Percentiles rank a stretch among this genome's conserved stretches.
Conservation (phyloP, 148 eudicot species). For the Selenicereus undatus region DNA sequence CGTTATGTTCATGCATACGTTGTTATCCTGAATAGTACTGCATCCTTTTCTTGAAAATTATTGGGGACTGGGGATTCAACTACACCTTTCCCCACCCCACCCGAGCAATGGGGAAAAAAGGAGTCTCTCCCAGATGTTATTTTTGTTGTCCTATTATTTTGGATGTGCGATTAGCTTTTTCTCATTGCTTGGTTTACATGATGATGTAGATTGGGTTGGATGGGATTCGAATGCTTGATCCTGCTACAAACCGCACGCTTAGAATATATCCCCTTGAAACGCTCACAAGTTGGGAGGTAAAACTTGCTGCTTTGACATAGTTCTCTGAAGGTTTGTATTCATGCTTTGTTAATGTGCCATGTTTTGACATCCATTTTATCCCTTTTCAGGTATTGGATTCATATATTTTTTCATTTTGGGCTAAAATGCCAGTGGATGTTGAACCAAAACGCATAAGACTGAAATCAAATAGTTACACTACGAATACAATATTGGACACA, state of each 20-base stretch:
- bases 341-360: neutral
- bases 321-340: slow-evolving; percentile 1
- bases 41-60: too few relatives aligned
- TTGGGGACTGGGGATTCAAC: too few relatives aligned
- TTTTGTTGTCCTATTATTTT: neutral
- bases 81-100: too few relatives aligned
- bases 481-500: slow-evolving; percentile 69
- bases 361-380: slow-evolving; percentile 4
- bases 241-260: slow-evolving; percentile 61
- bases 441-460: slow-evolving; percentile 78
- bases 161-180: neutral
- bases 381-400: slow-evolving; percentile 70
- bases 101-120: neutral
- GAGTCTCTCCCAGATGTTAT: neutral
- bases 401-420: slow-evolving; percentile 88
- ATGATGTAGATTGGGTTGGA: slow-evolving; percentile 73
- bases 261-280: slow-evolving; percentile 78
- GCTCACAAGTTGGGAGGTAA: slow-evolving; percentile 78
- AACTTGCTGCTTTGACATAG: neutral
- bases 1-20: neutral
- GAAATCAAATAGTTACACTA: slow-evolving; percentile 80
- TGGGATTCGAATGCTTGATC: slow-evolving; percentile 86
- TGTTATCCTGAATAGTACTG: neutral
- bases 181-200: neutral
- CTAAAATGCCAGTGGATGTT: slow-evolving; percentile 60